phyloP scores from a whole-genome alignment of 805 yeast genomes.

The Wickerhamiella shivajii region DNA sequence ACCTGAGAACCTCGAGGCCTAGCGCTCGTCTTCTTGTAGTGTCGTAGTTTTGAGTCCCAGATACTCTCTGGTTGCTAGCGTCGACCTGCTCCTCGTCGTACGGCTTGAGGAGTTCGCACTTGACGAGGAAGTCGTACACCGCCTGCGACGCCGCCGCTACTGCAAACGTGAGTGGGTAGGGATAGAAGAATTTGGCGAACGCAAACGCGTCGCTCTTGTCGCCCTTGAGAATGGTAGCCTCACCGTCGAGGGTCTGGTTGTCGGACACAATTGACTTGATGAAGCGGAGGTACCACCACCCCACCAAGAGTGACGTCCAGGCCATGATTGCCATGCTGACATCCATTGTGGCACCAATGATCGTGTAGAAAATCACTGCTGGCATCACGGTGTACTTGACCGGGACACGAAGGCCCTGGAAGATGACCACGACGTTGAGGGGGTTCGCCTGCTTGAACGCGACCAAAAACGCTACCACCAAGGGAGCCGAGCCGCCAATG shows the following conservation, averaged over 20 bases:
- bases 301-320: conserved; percentile 36
- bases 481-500: conserved; percentile 37
- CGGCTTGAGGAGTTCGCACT: not conserved
- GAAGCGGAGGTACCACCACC: conserved; percentile 69
- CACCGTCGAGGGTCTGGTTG: conserved; percentile 6
- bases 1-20: not conserved
- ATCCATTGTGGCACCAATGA: not conserved
- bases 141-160: not conserved
- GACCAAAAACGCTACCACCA: conserved; percentile 40
- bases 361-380: conserved; percentile 13
- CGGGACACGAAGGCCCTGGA: conserved; percentile 31
- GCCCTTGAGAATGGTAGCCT: conserved; percentile 33
- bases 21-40: conserved; percentile 5
- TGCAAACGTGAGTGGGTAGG: conserved; percentile 6
- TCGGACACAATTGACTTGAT: conserved; percentile 31
- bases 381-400: conserved; percentile 21
- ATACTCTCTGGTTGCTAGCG: conserved; percentile 5
- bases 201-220: conserved; percentile 84
- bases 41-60: conserved; percentile 1
- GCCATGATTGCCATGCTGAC: conserved; percentile 13
- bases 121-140: not conserved
- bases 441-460: conserved; percentile 51
- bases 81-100: conserved; percentile 4
- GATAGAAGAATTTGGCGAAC: conserved; percentile 54
- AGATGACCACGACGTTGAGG: conserved; percentile 36